A percentile compares a stretch with the other conserved stretches of the same genome.
Conservation (phyloP, 805 yeast species). For the Kodamaea sagamina region DNA sequence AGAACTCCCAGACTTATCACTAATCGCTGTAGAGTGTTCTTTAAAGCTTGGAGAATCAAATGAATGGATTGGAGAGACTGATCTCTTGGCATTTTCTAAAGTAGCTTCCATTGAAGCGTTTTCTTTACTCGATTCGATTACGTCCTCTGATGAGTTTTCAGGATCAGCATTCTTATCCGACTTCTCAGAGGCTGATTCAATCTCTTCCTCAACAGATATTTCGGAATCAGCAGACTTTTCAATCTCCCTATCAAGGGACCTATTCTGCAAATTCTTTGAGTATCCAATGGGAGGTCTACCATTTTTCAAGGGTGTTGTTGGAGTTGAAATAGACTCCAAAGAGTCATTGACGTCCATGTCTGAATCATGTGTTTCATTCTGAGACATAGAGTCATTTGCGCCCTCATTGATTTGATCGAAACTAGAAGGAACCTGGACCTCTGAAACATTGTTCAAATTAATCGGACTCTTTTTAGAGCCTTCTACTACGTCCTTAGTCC, state of each 20-base stretch:
- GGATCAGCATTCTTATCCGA: not conserved
- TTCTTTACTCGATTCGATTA: not conserved
- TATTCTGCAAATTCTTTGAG: constrained; percentile 12
- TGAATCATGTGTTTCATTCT: constrained; percentile 7
- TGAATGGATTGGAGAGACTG: constrained; percentile 2
- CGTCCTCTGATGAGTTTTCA: not conserved
- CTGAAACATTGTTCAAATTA: not conserved
- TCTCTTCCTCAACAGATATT: not conserved
- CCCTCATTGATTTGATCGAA: constrained; percentile 10
- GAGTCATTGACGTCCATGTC: constrained; percentile 16
- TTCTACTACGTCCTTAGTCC: not conserved
- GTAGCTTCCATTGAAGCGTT: not conserved
- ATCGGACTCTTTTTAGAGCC: not conserved
- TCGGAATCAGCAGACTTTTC: not conserved
- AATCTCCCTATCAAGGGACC: constrained; percentile 6
- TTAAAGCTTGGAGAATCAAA: constrained; percentile 7
- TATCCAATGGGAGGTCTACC: constrained; percentile 6
- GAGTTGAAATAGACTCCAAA: constrained; percentile 4
- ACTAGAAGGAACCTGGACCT: constrained; percentile 14
- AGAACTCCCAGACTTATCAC: not conserved
- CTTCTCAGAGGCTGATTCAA: constrained; percentile 1
- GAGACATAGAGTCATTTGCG: constrained; percentile 11
- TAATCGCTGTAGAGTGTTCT: constrained; percentile 9
- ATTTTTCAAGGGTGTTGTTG: not conserved
- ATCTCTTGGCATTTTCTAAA: not conserved